Percentiles rank a stretch among this genome's conserved stretches.
Conservation (phyloP, 352 stramenopile genomes). For the Thalassiosira mediterranea region DNA sequence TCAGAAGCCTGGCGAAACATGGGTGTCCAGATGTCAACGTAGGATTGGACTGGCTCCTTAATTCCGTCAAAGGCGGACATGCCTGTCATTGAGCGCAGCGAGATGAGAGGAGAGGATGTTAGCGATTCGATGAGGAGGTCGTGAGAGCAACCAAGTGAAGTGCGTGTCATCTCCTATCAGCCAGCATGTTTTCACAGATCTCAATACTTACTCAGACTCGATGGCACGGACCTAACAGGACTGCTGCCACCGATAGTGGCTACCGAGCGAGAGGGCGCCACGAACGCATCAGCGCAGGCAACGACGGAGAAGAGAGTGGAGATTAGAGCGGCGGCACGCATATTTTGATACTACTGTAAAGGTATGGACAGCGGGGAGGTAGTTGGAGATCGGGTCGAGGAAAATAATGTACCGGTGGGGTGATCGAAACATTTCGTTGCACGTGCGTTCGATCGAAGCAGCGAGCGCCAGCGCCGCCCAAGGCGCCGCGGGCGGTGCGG, state of each 20-base stretch:
- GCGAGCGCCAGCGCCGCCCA: no score
- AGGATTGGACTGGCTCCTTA: constrained; percentile 19
- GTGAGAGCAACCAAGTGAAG: neutral
- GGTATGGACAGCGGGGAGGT: no score
- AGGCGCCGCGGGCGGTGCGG: no score
- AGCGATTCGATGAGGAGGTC: neutral
- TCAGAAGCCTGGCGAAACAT: constrained; percentile 46
- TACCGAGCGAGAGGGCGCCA: constrained; percentile 16
- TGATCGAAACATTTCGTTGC: no score
- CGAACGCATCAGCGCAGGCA: constrained; percentile 19
- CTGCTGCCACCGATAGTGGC: constrained; percentile 2
- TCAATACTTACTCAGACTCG: constrained; percentile 19
- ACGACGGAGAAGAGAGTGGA: constrained; percentile 11
- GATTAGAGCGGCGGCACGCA: constrained; percentile 9
- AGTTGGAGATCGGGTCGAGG: no score
- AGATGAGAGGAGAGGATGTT: no score
- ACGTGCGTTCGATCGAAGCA: no score
- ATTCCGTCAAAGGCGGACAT: constrained; percentile 31
- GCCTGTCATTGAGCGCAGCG: neutral
- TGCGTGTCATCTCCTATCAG: neutral
- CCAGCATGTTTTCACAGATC: neutral
- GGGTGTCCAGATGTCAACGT: constrained; percentile 39
- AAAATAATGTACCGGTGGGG: no score
- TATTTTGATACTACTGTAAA: no score
- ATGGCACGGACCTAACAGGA: constrained; percentile 16